Evolutionary conservation across 768 basidiomycete genomes (phyloP).

Genomic region (Clitopilus passeckerianus): DNA sequence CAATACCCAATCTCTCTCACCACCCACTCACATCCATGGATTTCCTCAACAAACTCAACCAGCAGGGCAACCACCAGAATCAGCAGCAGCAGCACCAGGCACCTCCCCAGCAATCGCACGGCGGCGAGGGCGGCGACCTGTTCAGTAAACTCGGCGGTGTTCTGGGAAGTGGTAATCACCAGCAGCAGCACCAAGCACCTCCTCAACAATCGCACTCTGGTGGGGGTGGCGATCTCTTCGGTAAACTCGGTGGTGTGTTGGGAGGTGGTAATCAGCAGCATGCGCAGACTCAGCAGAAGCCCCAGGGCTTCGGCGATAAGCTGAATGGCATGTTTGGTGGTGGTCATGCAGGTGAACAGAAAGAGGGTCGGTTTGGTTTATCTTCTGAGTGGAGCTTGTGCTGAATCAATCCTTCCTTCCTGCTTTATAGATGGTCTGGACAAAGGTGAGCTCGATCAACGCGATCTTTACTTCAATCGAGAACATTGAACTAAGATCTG

Average conservation of each 20-base stretch:
- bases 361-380: conserved; percentile 12
- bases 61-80: background rate
- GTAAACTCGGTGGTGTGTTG: conserved; percentile 5
- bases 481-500: background rate
- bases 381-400: background rate
- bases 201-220: background rate
- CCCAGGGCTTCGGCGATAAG: conserved; percentile 12
- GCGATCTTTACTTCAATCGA: background rate
- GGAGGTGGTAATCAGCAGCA: background rate
- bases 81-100: background rate
- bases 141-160: conserved; percentile 5
- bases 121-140: background rate
- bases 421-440: conserved; percentile 13
- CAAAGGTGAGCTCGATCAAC: conserved; percentile 18
- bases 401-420: background rate
- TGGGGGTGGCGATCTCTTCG: conserved; percentile 1
- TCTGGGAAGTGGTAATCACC: too few species aligned
- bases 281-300: conserved; percentile 9
- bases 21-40: conserved; percentile 6
- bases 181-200: background rate
- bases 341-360: conserved; percentile 11
- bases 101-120: background rate
- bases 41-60: conserved; percentile 11
- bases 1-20: background rate
- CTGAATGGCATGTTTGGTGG: conserved; percentile 15